Base-by-base conservation (phyloP, 192 early-diverging fungal genomes). In the Neocallimastix lanati region DNA sequence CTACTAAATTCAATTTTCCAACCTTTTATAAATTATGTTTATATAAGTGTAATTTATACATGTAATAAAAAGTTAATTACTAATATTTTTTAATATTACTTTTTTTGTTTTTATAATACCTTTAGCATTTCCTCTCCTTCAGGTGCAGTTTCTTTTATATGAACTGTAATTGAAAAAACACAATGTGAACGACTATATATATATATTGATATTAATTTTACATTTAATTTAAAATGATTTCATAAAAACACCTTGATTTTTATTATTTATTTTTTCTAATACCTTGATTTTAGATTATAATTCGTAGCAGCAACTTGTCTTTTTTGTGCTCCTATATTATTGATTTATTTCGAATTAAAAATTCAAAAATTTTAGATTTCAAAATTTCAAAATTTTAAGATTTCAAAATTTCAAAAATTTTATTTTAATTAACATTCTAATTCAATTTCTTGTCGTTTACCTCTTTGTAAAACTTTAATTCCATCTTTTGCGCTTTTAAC, bases 1-100 rank as follows among this genome's bases (percentile, higher is more conserved):
- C 97, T 0, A 99, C 97, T 28, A 99, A 86, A 82, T 98, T 96
- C 21, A 99, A 85, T 79, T 99, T 99, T 27, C 96, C 97, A 58
- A 95, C 88, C 85, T 85, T 67, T 13, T 29, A 4, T n/a, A n/a
- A n/a, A n/a, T n/a, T n/a, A n/a, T n/a, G n/a, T n/a, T n/a, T n/a
- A n/a, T n/a, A n/a, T n/a, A n/a, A n/a, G n/a, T n/a, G n/a, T n/a
- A n/a, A n/a, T n/a, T n/a, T n/a, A n/a, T n/a, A n/a, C n/a, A n/a
- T n/a, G n/a, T n/a, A n/a, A n/a, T n/a, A n/a, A n/a, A n/a, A n/a
- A n/a, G n/a, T n/a, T n/a, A n/a, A n/a, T n/a, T n/a, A n/a, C n/a
- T n/a, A n/a, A n/a, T n/a, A n/a, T n/a, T n/a, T n/a, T n/a, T 27
- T 7, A 80, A 35, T 77, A 38, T n/a, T 30, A 14, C 25, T 78